Evolutionary conservation across 805 yeast species (phyloP).

Genomic region (Wickerhamomyces strasburgensis): DNA sequence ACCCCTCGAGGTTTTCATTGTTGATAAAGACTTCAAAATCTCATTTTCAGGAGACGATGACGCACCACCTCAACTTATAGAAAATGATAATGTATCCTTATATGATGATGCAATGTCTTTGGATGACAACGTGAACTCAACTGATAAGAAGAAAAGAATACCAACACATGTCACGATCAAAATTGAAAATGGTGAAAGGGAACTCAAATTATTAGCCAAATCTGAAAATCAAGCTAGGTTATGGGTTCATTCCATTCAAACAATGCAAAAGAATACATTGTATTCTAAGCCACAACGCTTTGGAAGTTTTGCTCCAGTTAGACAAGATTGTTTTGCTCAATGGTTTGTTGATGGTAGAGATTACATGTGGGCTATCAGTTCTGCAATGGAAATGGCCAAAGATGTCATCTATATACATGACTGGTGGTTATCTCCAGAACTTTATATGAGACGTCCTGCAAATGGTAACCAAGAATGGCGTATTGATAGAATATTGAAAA

Average conservation of each 20-base stretch:
- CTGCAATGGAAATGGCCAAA: slow-evolving; percentile 88
- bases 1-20: slow-evolving; percentile 84
- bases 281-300: slow-evolving; percentile 80
- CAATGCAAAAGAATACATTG: slow-evolving; percentile 59
- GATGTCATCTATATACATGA: slow-evolving; percentile 94
- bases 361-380: slow-evolving; percentile 92
- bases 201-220: slow-evolving; percentile 63
- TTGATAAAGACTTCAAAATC: slow-evolving; percentile 71
- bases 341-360: slow-evolving; percentile 98
- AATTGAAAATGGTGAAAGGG: slow-evolving; percentile 73
- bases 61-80: slow-evolving; percentile 20
- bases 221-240: slow-evolving; percentile 58
- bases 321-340: slow-evolving; percentile 83
- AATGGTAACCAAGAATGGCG: slow-evolving; percentile 94
- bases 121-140: slow-evolving; percentile 21
- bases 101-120: slow-evolving; percentile 27
- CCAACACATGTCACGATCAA: slow-evolving; percentile 52
- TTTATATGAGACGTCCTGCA: slow-evolving; percentile 89
- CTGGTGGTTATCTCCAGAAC: slow-evolving; percentile 98
- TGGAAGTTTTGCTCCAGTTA: slow-evolving; percentile 86
- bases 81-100: slow-evolving; percentile 34
- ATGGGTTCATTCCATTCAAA: slow-evolving; percentile 72
- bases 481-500: slow-evolving; percentile 77
- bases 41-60: slow-evolving; percentile 39
- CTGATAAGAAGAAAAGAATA: slow-evolving; percentile 31